These are phyloP conservation scores for Chionographis japonica DNA, from an alignment of 106 monocot species.

Conservation along the genomic window DNA sequence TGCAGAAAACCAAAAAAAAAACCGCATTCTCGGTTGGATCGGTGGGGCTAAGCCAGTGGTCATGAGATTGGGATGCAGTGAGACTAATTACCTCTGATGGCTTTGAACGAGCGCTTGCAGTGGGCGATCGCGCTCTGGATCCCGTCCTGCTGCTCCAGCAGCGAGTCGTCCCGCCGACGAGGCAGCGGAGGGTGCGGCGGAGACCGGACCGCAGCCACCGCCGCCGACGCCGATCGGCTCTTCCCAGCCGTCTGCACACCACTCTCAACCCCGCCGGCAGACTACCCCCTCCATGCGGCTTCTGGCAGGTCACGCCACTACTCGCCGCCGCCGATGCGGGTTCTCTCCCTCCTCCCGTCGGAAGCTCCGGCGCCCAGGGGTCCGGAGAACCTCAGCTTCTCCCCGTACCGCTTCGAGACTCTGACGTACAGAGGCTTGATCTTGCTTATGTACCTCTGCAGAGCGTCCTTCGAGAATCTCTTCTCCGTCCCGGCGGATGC, in stretches of 20 bases:
- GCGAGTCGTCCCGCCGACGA: constrained; percentile 58
- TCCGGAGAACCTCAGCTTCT: constrained; percentile 19
- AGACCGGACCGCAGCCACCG: constrained; percentile 23
- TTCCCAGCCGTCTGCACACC: constrained; percentile 33
- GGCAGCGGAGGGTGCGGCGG: constrained; percentile 17
- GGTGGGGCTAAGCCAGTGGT: background rate
- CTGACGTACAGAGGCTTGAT: constrained; percentile 63
- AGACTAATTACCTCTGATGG: constrained; percentile 14
- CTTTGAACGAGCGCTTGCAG: constrained; percentile 73
- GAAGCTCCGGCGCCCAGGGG: constrained; percentile 1
- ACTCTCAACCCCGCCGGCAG: constrained; percentile 22
- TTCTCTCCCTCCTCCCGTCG: too few relatives aligned
- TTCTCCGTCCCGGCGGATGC: constrained; percentile 11
- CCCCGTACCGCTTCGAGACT: constrained; percentile 40
- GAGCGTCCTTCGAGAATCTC: constrained; percentile 26
- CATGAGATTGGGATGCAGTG: background rate
- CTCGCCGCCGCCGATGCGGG: background rate
- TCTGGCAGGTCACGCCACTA: too few relatives aligned
- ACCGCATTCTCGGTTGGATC: background rate
- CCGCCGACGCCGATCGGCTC: constrained; percentile 46
- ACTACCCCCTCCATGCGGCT: background rate
- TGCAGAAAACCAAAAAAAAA: background rate
- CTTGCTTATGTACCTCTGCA: constrained; percentile 64
- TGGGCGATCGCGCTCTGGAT: constrained; percentile 92
- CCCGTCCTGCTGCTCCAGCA: constrained; percentile 69